Base-by-base conservation (phyloP, 1,139 yeast genomes). In the Sugiyamaella paludigena region DNA sequence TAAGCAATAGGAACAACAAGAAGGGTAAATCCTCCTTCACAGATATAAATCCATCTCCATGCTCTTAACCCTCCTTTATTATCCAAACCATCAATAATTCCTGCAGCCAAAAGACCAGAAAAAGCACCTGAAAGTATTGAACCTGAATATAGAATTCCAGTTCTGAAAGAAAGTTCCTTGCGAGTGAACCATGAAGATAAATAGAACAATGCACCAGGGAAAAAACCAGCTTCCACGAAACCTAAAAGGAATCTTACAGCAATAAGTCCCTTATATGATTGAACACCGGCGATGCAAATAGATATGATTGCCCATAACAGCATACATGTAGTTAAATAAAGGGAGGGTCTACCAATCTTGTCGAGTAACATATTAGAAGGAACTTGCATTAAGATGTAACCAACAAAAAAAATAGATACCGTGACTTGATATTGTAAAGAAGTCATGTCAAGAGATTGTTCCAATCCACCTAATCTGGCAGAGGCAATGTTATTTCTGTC, bases 331-430 rank as follows among this genome's bases (percentile, higher is more conserved):
- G 24, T 19, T 19, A 19, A 19, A 19, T 19, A 19, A 19, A 19
- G 24, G 5, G 24, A 19, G 24, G 24, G 24, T 19, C 5, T 19
- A 19, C 24, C 52, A 34, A 55, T 50, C 46, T 50, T 53, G 38
- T 19, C 65, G 49, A 74, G 58, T 30, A 72, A 51, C 57, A 72
- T 58, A 62, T 79, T 78, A 37, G 81, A 74, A 27, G 84, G 83
- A 49, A 80, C 74, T 65, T 81, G 83, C 72, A 79, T 74, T 45
- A 77, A 63, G 53, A 80, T 77, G 61, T 81, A 81, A 49, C 84
- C 83, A 28, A 80, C 81, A 54, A 78, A 60, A 40, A 45, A 56
- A 15, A 48, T 58, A 43, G 49, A 55, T 43, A 52, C 49, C 46
- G 50, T 34, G 31, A 53, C 61, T 62, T 55, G 54, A 54, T 54